Evolutionary conservation across 169 alveolate species (phyloP), one percentile per base, ranked within the genome.

Genomic region (Miamiensis avidus): DNA sequence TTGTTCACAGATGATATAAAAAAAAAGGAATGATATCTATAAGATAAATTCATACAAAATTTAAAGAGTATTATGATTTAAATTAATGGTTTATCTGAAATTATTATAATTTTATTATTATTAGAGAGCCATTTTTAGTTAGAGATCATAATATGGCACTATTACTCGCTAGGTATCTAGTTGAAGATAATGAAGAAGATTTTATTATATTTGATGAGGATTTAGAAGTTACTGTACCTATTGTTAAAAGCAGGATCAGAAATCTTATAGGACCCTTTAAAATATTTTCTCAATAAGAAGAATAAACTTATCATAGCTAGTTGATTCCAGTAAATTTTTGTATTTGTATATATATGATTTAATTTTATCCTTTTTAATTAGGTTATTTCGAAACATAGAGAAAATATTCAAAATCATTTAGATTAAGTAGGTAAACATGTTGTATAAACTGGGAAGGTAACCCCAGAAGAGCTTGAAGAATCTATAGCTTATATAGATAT

Each of bases 81-180:
- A n/a, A n/a, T n/a, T n/a, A n/a, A n/a, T n/a, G n/a, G n/a, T n/a
- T n/a, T n/a, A n/a, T n/a, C n/a, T n/a, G n/a, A n/a, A n/a, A n/a
- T n/a, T n/a, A n/a, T n/a, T n/a, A n/a, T n/a, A n/a, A n/a, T n/a
- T n/a, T n/a, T n/a, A n/a, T n/a, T n/a, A n/a, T n/a, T n/a, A n/a
- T n/a, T n/a, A n/a, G n/a, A n/a, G 87, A 82, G 31, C 87, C 87
- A 26, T 82, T 82, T 29, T 29, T 72, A 65, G 29, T 82, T 34
- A 31, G 34, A 27, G 87, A 82, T 73, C 32, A 72, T 74, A 81
- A 74, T 73, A 73, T 73, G 34, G 81, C 87, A 25, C 74, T 82
- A 29, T n/a, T 74, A 49, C 74, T 82, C 4, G 87, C 87, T 27
- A 29, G 87, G 26, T 82, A 65, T 31, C 34, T 82, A 74, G 69